Percentiles rank a stretch among this genome's conserved stretches.
Conservation (phyloP, 176 grass and related monocot species). For the Dactylis glomerata region DNA sequence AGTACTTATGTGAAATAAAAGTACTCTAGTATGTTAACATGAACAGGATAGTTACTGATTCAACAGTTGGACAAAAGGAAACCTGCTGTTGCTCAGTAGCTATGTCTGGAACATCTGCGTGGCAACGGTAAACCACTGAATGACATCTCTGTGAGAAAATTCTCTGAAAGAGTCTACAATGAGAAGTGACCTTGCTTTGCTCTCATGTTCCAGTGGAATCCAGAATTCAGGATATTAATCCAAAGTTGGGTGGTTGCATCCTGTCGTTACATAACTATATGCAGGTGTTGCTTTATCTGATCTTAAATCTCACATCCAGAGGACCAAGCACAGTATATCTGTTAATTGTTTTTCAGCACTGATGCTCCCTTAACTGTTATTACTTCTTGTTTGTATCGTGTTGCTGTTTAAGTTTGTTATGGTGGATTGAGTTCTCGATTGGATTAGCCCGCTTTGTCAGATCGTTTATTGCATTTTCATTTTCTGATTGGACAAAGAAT, state of each 20-base stretch:
- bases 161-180: background rate
- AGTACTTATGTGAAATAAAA: conserved; percentile 37
- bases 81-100: background rate
- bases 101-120: background rate
- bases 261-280: background rate
- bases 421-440: background rate
- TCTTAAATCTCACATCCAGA: background rate
- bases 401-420: background rate
- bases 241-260: background rate
- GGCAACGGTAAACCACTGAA: background rate
- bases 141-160: background rate
- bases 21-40: conserved; percentile 15
- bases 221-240: background rate
- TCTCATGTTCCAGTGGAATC: background rate
- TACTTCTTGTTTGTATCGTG: background rate
- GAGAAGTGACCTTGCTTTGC: background rate
- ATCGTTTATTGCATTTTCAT: background rate
- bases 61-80: conserved; percentile 11
- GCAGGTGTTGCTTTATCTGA: background rate
- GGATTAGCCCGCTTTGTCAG: background rate
- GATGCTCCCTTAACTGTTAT: background rate
- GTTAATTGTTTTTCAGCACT: background rate
- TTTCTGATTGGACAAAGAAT: background rate
- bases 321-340: background rate
- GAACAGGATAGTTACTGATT: background rate